Percentiles rank a stretch among this genome's conserved stretches.
phyloP scores from a whole-genome alignment of 1,284 basidiomycete species.

The Puccinia sorghi region DNA sequence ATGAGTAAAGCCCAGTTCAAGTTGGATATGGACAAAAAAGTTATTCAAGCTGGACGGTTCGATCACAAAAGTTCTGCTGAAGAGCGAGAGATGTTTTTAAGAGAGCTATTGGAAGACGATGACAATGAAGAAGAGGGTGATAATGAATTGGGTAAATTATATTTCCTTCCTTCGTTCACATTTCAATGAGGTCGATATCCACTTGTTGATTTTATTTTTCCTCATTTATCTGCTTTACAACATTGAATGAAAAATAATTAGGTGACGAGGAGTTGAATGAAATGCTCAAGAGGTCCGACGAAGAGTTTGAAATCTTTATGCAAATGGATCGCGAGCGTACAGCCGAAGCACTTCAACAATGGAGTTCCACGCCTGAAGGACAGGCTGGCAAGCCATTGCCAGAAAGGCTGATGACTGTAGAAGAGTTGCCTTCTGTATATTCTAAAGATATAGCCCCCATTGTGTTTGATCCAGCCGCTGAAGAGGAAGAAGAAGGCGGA shows the following conservation, averaged over 20 bases:
- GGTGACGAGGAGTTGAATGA: slow-evolving; percentile 97
- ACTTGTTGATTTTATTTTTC: not conserved
- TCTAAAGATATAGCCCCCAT: slow-evolving; percentile 43
- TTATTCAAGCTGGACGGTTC: slow-evolving; percentile 98
- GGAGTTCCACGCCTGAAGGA: slow-evolving; percentile 70
- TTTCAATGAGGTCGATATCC: not conserved
- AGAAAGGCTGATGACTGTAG: slow-evolving; percentile 76
- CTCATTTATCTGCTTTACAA: not conserved
- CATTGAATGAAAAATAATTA: slow-evolving; percentile 69
- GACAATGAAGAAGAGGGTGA: slow-evolving; percentile 57
- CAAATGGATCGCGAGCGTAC: slow-evolving; percentile 82
- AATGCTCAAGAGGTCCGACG: slow-evolving; percentile 80
- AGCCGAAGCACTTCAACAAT: slow-evolving; percentile 68
- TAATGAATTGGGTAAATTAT: slow-evolving; percentile 57
- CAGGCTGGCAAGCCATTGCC: slow-evolving; percentile 72
- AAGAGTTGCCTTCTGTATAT: slow-evolving; percentile 91
- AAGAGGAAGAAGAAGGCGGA: slow-evolving; percentile 55
- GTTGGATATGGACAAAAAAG: slow-evolving; percentile 98
- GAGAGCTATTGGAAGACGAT: slow-evolving; percentile 62
- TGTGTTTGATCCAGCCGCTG: slow-evolving; percentile 45
- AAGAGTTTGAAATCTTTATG: slow-evolving; percentile 76
- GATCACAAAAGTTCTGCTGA: slow-evolving; percentile 98
- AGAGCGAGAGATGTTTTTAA: slow-evolving; percentile 92
- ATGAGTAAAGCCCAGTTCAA: slow-evolving; percentile 91
- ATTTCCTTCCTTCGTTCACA: slow-evolving; percentile 62